Base-by-base conservation (phyloP, 2,329 filamentous ascomycete genomes). In the Colletotrichum sp. region DNA sequence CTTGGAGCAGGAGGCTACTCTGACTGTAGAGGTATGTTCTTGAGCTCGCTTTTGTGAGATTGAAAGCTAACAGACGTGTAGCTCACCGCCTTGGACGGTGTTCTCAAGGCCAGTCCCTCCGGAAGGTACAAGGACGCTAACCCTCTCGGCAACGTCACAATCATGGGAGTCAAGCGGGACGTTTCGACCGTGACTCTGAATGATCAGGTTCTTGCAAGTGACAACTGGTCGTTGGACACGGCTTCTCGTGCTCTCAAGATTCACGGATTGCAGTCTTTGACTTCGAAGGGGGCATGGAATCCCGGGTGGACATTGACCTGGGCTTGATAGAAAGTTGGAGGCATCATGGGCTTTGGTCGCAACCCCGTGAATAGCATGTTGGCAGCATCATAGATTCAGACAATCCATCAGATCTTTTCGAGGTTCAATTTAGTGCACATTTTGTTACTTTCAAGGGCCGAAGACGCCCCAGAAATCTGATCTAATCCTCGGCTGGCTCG, bases 91-190 rank as follows among this genome's bases (percentile, higher is more conserved):
- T 82, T 83, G 3, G 79, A 82, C 7, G 87, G 85, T 0, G 84
- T 85, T 7, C 81, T 94, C 6, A 86, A 85, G 49, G 90, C 88
- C 0, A 83, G 81, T 6, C 86, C 89, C 0, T 78, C 83, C 2
- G 93, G 93, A 0, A 82, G 80, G 4, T 95, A 88, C 82, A 82
- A 84, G 12, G 92, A 94, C 77, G 83, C 80, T 0, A 93, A 92
- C 79, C 82, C 88, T 0, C 85, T 95, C 16, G 90, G 88, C 1
- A 93, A 92, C 76, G 87, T 94, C 49, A 94, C 92, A 0, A 82
- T 95, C 61, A 78, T 94, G 77, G 93, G 93, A 27, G 86, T 93
- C 1, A 76, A 82, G 5, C 72, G 77, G 8, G 78, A 82, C 79
- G 79, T 87, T 39, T 81, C 79, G 1, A 83, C 80, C n/a, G 89